phyloP scores from a whole-genome alignment of 1,284 basidiomycete species.

The Moesziomyces sp. region DNA sequence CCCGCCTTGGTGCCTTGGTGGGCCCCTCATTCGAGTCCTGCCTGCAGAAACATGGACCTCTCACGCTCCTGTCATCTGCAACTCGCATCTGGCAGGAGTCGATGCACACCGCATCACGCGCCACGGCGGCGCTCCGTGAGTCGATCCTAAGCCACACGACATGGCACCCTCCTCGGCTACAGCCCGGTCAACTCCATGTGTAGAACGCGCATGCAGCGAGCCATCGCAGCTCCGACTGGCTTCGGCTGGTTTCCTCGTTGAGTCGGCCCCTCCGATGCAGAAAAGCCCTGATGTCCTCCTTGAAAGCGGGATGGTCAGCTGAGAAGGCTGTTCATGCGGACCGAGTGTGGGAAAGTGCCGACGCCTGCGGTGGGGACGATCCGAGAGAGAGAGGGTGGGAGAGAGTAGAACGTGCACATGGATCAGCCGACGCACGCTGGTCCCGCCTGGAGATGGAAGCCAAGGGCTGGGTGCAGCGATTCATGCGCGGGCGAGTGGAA shows the following conservation, averaged over 20 bases:
- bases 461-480: background rate
- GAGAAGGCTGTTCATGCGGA: too few species aligned
- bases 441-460: background rate
- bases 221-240: background rate
- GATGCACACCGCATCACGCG: background rate
- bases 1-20: background rate
- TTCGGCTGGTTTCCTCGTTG: background rate
- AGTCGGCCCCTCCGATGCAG: too few species aligned
- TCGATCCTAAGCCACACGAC: background rate
- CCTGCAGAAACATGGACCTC: too few species aligned
- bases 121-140: background rate
- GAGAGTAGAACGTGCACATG: background rate
- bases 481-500: constrained; percentile 10
- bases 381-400: background rate
- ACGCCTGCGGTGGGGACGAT: too few species aligned
- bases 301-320: too few species aligned
- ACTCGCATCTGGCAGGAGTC: background rate
- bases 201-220: background rate
- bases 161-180: background rate
- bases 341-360: background rate
- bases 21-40: background rate
- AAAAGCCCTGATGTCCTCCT: too few species aligned
- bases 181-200: background rate
- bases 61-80: background rate
- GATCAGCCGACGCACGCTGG: background rate